Conservation (phyloP, 805 yeast genomes). For the Wickerhamiella cacticola region DNA sequence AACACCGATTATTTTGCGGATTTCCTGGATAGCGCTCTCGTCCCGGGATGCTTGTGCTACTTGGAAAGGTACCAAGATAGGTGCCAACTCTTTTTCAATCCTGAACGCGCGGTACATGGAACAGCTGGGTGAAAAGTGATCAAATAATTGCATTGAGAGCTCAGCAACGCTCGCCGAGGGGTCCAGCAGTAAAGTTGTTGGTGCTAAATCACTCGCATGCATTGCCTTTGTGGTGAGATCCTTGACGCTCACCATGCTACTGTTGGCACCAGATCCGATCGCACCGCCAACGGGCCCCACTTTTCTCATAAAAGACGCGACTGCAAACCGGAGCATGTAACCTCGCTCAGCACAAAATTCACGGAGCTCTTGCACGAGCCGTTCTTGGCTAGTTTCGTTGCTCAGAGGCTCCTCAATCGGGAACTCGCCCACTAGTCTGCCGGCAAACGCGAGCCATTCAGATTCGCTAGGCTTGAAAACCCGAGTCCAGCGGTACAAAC, state of each 20-base stretch:
- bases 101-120: slow-evolving; percentile 1
- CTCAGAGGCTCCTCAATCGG: background rate
- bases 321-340: background rate
- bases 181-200: background rate
- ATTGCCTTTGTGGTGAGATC: background rate
- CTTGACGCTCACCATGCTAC: background rate
- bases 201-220: background rate
- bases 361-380: background rate
- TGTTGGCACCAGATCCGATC: background rate
- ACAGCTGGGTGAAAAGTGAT: background rate
- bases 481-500: background rate
- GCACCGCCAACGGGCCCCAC: background rate
- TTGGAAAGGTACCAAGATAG: background rate
- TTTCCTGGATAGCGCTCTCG: background rate
- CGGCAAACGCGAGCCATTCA: background rate
- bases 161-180: background rate
- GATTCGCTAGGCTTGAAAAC: background rate
- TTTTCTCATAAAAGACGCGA: background rate
- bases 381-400: background rate
- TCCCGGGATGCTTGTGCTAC: background rate
- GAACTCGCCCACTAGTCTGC: slow-evolving; percentile 2
- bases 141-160: slow-evolving; percentile 4
- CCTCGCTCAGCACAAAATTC: background rate
- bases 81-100: background rate
- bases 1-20: background rate